phyloP scores from a whole-genome alignment of 257 asterid genomes.

The Plantago elongata region DNA sequence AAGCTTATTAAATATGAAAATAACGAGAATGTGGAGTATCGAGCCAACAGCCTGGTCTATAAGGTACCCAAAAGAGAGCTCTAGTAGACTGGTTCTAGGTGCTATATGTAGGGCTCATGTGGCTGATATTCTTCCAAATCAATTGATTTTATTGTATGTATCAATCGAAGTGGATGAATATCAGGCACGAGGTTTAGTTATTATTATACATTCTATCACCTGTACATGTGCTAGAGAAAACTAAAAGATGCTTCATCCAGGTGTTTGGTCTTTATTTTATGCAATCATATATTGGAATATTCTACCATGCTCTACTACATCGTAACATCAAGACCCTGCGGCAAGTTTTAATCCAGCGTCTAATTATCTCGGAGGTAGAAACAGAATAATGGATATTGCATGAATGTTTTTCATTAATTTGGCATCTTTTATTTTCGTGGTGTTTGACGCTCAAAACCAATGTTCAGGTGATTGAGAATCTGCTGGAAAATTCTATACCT shows the following conservation, averaged over 20 bases:
- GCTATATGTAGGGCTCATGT: too few relatives aligned
- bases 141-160: too few relatives aligned
- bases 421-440: background rate
- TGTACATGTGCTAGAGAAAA: background rate
- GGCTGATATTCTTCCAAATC: too few relatives aligned
- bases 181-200: background rate
- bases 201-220: background rate
- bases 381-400: slow-evolving; percentile 6
- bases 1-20: slow-evolving; percentile 76
- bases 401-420: slow-evolving; percentile 3
- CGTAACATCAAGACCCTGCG: slow-evolving; percentile 91
- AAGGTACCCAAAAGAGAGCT: slow-evolving; percentile 44
- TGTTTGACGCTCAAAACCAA: slow-evolving; percentile 10
- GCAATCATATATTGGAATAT: slow-evolving; percentile 92
- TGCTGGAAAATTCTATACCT: slow-evolving; percentile 79
- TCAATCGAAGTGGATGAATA: too few relatives aligned
- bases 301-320: slow-evolving; percentile 87
- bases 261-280: slow-evolving; percentile 95
- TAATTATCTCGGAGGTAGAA: slow-evolving; percentile 75
- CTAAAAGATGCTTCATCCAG: slow-evolving; percentile 32
- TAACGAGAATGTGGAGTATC: slow-evolving; percentile 53
- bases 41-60: slow-evolving; percentile 90
- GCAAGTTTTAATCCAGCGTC: slow-evolving; percentile 76
- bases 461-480: slow-evolving; percentile 76
- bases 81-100: background rate